phyloP scores from a whole-genome alignment of 352 stramenopile species.

The Phytopythium kandeliae region DNA sequence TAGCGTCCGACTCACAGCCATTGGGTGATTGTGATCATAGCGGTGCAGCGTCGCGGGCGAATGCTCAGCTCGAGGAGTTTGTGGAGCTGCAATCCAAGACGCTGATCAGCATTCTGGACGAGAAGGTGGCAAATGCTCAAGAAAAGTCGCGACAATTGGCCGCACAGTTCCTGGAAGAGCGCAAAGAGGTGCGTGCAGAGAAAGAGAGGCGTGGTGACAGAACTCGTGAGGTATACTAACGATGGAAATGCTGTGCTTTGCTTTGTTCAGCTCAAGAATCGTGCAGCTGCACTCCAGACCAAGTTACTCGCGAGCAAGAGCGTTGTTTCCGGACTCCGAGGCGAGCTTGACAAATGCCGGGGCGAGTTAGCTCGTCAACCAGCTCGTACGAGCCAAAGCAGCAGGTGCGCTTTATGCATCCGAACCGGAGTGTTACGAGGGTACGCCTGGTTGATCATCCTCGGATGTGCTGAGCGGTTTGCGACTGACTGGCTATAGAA shows the following conservation, averaged over 20 bases:
- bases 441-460: neutral
- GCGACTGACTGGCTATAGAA: too few species aligned
- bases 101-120: neutral
- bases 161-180: neutral
- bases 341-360: neutral
- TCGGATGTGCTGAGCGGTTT: too few species aligned
- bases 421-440: too few species aligned
- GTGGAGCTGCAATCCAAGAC: neutral
- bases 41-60: neutral
- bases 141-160: neutral
- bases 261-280: neutral
- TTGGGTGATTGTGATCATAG: neutral
- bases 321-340: neutral
- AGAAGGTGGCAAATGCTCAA: neutral
- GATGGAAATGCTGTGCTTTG: neutral
- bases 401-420: neutral
- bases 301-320: neutral
- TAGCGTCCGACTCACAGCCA: neutral
- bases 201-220: neutral
- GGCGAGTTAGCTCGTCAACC: neutral
- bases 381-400: neutral
- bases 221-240: neutral
- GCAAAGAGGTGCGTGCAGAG: neutral
- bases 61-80: neutral
- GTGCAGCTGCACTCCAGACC: neutral